A percentile compares a stretch with the other conserved stretches of the same genome.
Evolutionary conservation across 306 rosid species (phyloP).

Genomic region (Cyclanthera cordifolia): DNA sequence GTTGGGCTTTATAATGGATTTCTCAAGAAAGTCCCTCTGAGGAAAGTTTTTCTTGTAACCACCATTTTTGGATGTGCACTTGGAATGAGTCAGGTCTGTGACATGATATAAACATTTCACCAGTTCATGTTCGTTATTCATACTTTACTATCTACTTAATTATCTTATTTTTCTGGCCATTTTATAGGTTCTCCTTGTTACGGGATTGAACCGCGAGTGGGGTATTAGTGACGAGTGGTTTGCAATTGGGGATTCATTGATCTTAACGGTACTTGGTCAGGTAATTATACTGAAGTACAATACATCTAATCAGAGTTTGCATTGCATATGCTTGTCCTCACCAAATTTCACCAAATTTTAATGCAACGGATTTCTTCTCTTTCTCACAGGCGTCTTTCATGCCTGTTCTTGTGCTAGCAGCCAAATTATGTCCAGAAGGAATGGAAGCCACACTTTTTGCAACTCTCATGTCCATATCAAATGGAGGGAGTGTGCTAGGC

Average conservation of each 20-base stretch:
- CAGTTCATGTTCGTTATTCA: not conserved
- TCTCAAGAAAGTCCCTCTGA: constrained; percentile 67
- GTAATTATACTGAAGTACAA: constrained; percentile 21
- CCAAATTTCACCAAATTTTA: not conserved
- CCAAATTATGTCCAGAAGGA: constrained; percentile 93
- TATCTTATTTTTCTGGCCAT: not conserved
- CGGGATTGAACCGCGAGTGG: constrained; percentile 65
- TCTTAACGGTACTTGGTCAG: constrained; percentile 92
- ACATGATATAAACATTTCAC: constrained; percentile 6
- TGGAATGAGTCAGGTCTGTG: constrained; percentile 88
- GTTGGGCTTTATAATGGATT: constrained; percentile 93
- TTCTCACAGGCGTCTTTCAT: constrained; percentile 68
- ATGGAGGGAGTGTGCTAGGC: constrained; percentile 90
- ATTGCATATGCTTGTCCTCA: not conserved
- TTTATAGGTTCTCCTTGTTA: constrained; percentile 69
- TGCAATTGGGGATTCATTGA: constrained; percentile 86
- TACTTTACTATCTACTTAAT: not conserved
- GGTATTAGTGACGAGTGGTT: constrained; percentile 98
- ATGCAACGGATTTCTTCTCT: not conserved
- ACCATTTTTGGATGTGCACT: constrained; percentile 70
- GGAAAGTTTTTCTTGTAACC: constrained; percentile 67
- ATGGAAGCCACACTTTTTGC: constrained; percentile 98
- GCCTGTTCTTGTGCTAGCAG: constrained; percentile 98
- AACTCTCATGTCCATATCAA: constrained; percentile 91
- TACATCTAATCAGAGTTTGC: no score